A percentile compares a stretch with the other conserved stretches of the same genome.
These are phyloP conservation scores for Acorus calamus DNA, from an alignment of 106 monocot genomes.

Conservation along the genomic window DNA sequence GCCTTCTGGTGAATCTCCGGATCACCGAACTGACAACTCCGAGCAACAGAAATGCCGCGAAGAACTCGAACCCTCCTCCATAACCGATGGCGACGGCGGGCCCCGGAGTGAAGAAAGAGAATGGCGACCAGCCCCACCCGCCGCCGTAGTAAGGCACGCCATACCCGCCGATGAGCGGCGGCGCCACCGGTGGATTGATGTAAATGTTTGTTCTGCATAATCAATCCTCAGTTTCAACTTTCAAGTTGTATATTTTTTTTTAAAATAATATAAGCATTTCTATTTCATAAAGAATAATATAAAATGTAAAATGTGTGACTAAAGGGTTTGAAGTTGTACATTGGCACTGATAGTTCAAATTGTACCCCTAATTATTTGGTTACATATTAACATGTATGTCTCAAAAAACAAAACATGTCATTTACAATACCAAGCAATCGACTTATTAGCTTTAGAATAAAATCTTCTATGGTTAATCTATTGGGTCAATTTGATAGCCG, in stretches of 20 bases:
- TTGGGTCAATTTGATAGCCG: too few relatives aligned
- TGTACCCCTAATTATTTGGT: too few relatives aligned
- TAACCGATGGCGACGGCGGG: conserved; percentile 68
- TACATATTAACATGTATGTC: too few relatives aligned
- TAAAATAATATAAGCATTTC: too few relatives aligned
- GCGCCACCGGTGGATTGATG: conserved; percentile 78
- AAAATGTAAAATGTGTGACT: too few relatives aligned
- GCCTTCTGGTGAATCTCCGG: conserved; percentile 31
- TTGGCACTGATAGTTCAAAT: too few relatives aligned
- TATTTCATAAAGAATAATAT: too few relatives aligned
- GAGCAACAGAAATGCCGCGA: conserved; percentile 46
- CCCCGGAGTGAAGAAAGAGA: conserved; percentile 79
- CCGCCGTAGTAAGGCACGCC: conserved; percentile 50
- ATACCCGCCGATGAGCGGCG: conserved; percentile 78
- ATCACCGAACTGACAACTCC: conserved; percentile 38
- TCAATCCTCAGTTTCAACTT: background rate
- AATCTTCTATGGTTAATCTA: too few relatives aligned
- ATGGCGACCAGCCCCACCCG: conserved; percentile 88
- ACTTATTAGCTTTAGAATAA: too few relatives aligned
- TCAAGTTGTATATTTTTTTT: background rate
- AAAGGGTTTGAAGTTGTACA: too few relatives aligned
- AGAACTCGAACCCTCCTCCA: conserved; percentile 79
- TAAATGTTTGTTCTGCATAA: conserved; percentile 78
- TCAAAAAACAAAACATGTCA: too few relatives aligned
- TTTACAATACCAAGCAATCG: too few relatives aligned